These are phyloP conservation scores for Laburnicola sp. DNA, from an alignment of 2,329 filamentous ascomycete species.

Conservation along the genomic window DNA sequence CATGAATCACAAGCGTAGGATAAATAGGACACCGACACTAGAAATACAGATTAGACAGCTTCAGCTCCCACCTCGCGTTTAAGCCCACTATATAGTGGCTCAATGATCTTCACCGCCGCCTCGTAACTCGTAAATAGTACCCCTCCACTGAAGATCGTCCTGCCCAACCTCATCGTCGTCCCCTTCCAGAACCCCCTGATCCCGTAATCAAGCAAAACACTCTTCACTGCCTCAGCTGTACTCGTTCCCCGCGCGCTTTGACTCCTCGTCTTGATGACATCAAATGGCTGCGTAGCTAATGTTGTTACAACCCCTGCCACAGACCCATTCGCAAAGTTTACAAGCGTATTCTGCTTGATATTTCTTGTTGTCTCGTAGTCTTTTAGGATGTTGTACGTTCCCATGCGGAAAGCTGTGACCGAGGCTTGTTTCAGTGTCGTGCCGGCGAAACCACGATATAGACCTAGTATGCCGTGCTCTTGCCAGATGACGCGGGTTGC, in stretches of 20 bases:
- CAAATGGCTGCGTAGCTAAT: constrained; percentile 63
- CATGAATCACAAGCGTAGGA: neutral
- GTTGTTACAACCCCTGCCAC: constrained; percentile 64
- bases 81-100: constrained; percentile 42
- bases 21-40: neutral
- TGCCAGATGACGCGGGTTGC: constrained; percentile 54
- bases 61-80: constrained; percentile 19
- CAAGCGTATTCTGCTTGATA: constrained; percentile 54
- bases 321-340: constrained; percentile 65
- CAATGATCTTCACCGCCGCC: constrained; percentile 55
- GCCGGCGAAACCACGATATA: constrained; percentile 63
- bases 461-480: constrained; percentile 57
- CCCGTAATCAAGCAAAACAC: constrained; percentile 60
- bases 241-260: constrained; percentile 63
- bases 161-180: constrained; percentile 67
- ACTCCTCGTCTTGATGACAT: constrained; percentile 65
- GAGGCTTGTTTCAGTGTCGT: constrained; percentile 66
- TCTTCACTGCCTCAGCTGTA: constrained; percentile 59
- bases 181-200: constrained; percentile 67
- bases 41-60: constrained; percentile 22
- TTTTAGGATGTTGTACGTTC: constrained; percentile 65
- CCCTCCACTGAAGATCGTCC: constrained; percentile 67
- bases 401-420: constrained; percentile 65
- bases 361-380: constrained; percentile 57
- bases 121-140: constrained; percentile 68